Conservation (phyloP, 2,329 filamentous ascomycete species). For the Colletotrichum abscissum region DNA sequence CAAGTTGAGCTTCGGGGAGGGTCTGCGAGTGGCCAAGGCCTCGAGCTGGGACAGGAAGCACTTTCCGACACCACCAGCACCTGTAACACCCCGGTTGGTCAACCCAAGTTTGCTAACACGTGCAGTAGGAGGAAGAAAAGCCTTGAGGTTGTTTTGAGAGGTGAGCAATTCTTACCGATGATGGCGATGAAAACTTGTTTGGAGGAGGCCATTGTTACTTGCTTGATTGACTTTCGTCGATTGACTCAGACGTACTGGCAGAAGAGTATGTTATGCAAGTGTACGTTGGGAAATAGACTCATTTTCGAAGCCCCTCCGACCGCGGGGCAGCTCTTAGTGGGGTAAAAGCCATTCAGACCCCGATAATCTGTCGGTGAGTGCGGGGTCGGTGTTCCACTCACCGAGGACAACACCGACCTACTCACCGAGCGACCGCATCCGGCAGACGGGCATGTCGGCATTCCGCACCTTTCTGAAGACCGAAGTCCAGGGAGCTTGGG, state of each 20-base stretch:
- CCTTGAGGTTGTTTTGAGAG: background rate
- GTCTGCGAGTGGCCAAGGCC: slow-evolving; percentile 72
- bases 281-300: background rate
- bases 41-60: slow-evolving; percentile 88
- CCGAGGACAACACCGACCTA: background rate
- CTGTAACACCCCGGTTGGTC: slow-evolving; percentile 56
- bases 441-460: background rate
- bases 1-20: slow-evolving; percentile 78
- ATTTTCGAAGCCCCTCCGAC: slow-evolving; percentile 22
- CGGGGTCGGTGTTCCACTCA: background rate
- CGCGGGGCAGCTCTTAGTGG: slow-evolving; percentile 25
- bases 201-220: slow-evolving; percentile 51
- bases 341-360: background rate
- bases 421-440: slow-evolving; percentile 1
- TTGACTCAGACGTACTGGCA: background rate
- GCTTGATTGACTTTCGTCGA: background rate
- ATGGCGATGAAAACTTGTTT: slow-evolving; percentile 65
- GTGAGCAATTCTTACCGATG: slow-evolving; percentile 52
- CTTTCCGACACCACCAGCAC: slow-evolving; percentile 92
- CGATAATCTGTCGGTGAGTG: background rate
- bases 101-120: background rate
- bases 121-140: background rate
- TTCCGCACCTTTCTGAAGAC: background rate
- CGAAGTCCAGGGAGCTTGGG: slow-evolving; percentile 11
- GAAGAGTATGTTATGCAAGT: background rate